Conservation (phyloP, 2,329 filamentous ascomycete species). For the Ophiostoma himal-ulmi region DNA sequence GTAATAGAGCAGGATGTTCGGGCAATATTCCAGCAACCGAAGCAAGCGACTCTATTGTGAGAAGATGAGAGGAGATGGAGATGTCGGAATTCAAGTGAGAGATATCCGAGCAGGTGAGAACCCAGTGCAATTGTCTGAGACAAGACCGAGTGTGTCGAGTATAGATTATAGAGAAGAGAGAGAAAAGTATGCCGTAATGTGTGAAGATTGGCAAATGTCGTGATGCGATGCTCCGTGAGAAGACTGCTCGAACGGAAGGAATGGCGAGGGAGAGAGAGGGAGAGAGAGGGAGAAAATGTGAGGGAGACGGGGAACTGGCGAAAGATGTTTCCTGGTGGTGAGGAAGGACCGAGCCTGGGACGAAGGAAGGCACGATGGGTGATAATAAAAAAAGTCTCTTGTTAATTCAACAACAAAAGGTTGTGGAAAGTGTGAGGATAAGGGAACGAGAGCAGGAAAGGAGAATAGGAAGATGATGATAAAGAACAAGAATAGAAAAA, state of each 20-base stretch:
- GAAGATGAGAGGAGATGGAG: neutral
- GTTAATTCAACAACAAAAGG: neutral
- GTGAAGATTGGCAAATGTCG: neutral
- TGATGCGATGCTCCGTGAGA: conserved; percentile 14
- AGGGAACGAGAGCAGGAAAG: neutral
- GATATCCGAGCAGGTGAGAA: conserved; percentile 5
- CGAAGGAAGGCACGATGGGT: neutral
- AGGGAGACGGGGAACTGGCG: neutral
- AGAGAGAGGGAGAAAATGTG: neutral
- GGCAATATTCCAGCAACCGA: conserved; percentile 34
- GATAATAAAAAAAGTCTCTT: neutral
- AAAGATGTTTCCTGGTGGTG: neutral
- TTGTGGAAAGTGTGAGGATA: neutral
- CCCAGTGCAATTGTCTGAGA: conserved; percentile 28
- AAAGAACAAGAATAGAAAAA: conserved; percentile 8
- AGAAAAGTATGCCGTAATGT: no score
- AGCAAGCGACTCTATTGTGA: conserved; percentile 20
- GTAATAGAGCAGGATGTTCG: conserved; percentile 24
- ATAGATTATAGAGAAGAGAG: neutral
- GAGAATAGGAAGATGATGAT: neutral
- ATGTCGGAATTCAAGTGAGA: neutral
- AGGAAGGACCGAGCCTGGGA: neutral
- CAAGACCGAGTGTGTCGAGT: conserved; percentile 26
- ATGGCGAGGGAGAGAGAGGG: neutral
- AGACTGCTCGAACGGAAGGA: neutral